Evolutionary conservation across 768 basidiomycete species (phyloP), one percentile per base, ranked within the genome.

Genomic region (Polyporus arcularius): DNA sequence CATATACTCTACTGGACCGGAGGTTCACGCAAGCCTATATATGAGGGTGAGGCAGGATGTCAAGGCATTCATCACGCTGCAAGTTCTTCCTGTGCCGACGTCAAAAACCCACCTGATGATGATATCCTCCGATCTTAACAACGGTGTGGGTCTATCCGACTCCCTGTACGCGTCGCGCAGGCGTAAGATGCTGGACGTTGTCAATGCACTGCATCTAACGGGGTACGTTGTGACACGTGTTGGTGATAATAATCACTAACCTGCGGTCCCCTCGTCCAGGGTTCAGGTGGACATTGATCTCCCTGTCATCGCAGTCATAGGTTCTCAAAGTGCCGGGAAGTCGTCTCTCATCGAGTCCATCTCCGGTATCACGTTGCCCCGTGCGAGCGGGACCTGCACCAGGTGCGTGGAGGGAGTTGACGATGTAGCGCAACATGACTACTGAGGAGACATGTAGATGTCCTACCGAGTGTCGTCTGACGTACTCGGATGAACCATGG

Each of bases 311-410:
- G 86, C 84, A 0, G 90, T 90, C 45, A 81, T 90, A 16, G 89
- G 90, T 0, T 81, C 79, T 2, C 90, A 92, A 63, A 88, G 85
- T 46, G 87, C 87, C 0, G 90, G 90, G 0, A 91, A 91, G 66
- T 89, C 88, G 0, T 91, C 89, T 0, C 77, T 91, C 4, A 90
- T 92, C 11, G 89, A 92, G 65, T 82, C 87, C 0, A 90, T 92
- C 47, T 89, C 88, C 0, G 87, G 89, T 0, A 83, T 91, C 16
- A 87, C 82, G 0, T 74, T 91, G 0, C 89, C 89, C 26, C 80
- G 88, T 10, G 86, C 86, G 0, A 77, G 83, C n/a, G 90, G 90
- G 0, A 90, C 89, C 0, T 91, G 90, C 61, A 92, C 90, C 1
- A 79, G 90, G 90, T 85, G 61, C 41, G 62, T 64, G 31, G 1